Conservation (phyloP, 2,329 filamentous ascomycete species). For the Alternaria sp. region DNA sequence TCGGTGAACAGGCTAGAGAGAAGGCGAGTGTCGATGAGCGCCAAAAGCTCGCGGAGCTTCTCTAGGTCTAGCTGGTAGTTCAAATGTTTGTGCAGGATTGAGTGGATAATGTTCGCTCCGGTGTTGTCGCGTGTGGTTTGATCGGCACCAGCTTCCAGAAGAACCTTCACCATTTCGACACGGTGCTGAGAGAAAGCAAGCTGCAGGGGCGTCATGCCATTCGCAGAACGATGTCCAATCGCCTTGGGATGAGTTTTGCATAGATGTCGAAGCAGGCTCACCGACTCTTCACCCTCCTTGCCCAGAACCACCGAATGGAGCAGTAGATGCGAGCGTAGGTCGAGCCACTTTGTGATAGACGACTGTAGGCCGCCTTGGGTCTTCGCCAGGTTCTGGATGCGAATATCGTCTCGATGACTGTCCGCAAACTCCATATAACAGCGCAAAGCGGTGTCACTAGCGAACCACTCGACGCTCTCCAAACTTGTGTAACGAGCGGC, state of each 20-base stretch:
- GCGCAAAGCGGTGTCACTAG: constrained; percentile 71
- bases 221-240: constrained; percentile 64
- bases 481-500: constrained; percentile 65
- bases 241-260: constrained; percentile 66
- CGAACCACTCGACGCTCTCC: constrained; percentile 77
- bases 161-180: constrained; percentile 61
- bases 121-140: constrained; percentile 66
- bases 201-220: constrained; percentile 70
- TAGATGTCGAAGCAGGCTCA: constrained; percentile 69
- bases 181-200: constrained; percentile 67
- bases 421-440: constrained; percentile 74
- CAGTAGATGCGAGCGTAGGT: constrained; percentile 52
- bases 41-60: constrained; percentile 54
- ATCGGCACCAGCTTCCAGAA: constrained; percentile 73
- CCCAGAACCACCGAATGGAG: constrained; percentile 65
- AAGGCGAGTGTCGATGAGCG: constrained; percentile 64
- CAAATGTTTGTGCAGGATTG: constrained; percentile 42
- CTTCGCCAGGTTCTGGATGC: constrained; percentile 66
- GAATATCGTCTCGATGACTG: constrained; percentile 64
- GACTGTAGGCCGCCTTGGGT: constrained; percentile 68
- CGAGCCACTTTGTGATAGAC: constrained; percentile 67
- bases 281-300: constrained; percentile 49
- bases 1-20: constrained; percentile 65
- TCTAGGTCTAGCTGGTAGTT: constrained; percentile 41
- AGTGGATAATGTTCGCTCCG: constrained; percentile 73